Evolutionary conservation across 805 yeast genomes (phyloP).

Genomic region (Cyberlindnera veronae): DNA sequence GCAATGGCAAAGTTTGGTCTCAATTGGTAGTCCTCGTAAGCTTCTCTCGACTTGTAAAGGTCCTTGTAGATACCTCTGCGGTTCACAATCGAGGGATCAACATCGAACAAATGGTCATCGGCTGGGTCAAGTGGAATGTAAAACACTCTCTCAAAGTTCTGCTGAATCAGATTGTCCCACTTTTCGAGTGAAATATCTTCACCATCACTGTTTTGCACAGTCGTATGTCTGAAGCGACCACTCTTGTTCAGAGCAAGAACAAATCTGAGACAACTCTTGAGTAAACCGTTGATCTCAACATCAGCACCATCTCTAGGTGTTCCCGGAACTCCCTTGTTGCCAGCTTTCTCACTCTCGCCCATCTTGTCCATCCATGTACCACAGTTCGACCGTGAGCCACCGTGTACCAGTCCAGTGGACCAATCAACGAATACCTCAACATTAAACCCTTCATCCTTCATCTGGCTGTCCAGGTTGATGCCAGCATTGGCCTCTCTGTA

Average conservation of each 20-base stretch:
- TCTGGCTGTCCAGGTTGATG: slow-evolving; percentile 78
- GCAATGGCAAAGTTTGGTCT: slow-evolving; percentile 93
- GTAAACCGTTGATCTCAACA: slow-evolving; percentile 81
- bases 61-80: slow-evolving; percentile 96
- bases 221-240: slow-evolving; percentile 54
- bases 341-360: slow-evolving; percentile 90
- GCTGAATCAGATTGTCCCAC: slow-evolving; percentile 71
- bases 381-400: slow-evolving; percentile 90
- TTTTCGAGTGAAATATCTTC: slow-evolving; percentile 48
- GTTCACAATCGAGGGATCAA: slow-evolving; percentile 66
- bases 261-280: slow-evolving; percentile 82
- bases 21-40: slow-evolving; percentile 89
- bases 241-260: slow-evolving; percentile 53
- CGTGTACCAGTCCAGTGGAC: slow-evolving; percentile 82
- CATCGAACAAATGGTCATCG: slow-evolving; percentile 57
- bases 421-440: slow-evolving; percentile 81
- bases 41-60: slow-evolving; percentile 73
- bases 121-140: slow-evolving; percentile 65
- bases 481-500: slow-evolving; percentile 97
- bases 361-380: slow-evolving; percentile 99
- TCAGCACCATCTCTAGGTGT: slow-evolving; percentile 99
- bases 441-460: slow-evolving; percentile 90
- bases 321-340: slow-evolving; percentile 89
- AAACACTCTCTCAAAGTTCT: slow-evolving; percentile 74
- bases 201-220: slow-evolving; percentile 62